These are phyloP conservation scores for Dactylellina haptotyla DNA, from an alignment of 2,329 filamentous ascomycete genomes.

Conservation along the genomic window DNA sequence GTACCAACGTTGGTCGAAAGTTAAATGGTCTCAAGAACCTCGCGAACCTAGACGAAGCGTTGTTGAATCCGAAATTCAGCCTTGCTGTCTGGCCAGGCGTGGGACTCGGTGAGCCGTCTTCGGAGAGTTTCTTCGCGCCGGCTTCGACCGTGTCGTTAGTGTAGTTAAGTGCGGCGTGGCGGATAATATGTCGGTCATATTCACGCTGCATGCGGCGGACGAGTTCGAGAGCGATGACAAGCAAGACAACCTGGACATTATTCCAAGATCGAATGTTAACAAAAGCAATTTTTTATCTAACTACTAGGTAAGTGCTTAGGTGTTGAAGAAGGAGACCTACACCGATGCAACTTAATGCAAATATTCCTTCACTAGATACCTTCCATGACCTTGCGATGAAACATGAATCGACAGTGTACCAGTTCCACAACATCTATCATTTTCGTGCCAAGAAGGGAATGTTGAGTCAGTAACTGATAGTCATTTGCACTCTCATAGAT, in stretches of 20 bases:
- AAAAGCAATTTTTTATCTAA: too few species aligned
- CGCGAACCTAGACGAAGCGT: slow-evolving; percentile 29
- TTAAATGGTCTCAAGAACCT: slow-evolving; percentile 50
- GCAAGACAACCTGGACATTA: slow-evolving; percentile 66
- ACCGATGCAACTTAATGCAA: slow-evolving; percentile 82
- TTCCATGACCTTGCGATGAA: slow-evolving; percentile 78
- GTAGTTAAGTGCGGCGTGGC: slow-evolving; percentile 59
- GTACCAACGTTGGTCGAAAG: slow-evolving; percentile 70
- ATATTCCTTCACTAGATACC: slow-evolving; percentile 75
- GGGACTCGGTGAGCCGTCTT: slow-evolving; percentile 32
- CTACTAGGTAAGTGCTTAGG: too few species aligned
- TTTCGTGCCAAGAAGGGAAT: too few species aligned
- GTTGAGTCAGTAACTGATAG: too few species aligned
- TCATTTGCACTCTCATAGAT: too few species aligned
- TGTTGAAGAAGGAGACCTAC: slow-evolving; percentile 59
- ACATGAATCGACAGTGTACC: slow-evolving; percentile 76
- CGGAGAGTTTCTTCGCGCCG: slow-evolving; percentile 32
- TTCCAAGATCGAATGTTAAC: too few species aligned
- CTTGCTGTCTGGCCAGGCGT: not conserved
- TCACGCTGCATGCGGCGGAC: slow-evolving; percentile 77
- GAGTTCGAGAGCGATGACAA: slow-evolving; percentile 77
- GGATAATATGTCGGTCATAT: slow-evolving; percentile 75
- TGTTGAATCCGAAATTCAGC: slow-evolving; percentile 12
- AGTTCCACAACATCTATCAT: slow-evolving; percentile 90
- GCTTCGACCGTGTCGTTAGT: slow-evolving; percentile 4